Evolutionary conservation across 2,329 filamentous ascomycete genomes (phyloP), one percentile per base, ranked within the genome.

Genomic region (Sporothrix pallida): DNA sequence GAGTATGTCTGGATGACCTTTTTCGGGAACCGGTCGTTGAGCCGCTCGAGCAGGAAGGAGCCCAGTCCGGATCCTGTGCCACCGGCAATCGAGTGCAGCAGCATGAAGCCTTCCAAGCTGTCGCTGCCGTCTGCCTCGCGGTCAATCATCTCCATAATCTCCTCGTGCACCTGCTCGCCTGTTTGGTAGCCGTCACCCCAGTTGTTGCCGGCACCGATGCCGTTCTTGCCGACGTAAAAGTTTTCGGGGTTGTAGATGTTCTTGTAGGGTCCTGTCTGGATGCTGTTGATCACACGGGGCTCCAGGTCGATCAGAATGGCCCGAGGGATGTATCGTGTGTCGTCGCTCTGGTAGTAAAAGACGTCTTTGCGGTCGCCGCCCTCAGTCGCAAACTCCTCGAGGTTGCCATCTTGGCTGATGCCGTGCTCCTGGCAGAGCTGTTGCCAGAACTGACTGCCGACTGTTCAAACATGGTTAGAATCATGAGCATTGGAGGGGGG

Each of bases 231-330:
- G 71, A 98, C 90, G 81, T 97, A 99, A 84, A 98, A 98, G 86
- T 99, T 99, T 83, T 99, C 96, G 0, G 96, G 96, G 81, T 99
- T 99, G 88, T 99, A 99, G 75, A 99, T 99, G 82, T 99, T 98
- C 82, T 92, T 94, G 86, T 99, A 99, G 0, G 95, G 91, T 1
- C 96, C 94, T 10, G 91, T 92, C 84, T 98, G 95, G 78, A 99
- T 99, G 75, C 90, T 86, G 81, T 98, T 93, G 80, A 99, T 92
- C 76, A 98, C 92, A 77, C 96, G 89, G 31, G 96, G 96, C 83
- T 99, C 96, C 54, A 99, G 86, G 81, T 99, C 96, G 76, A 99
- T 92, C 70, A 99, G 86, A 79, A 99, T 98, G 67, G 96, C 95
- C 80, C 96, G 90, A 12, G 96, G 96, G 77, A 99, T 98, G 83